A percentile compares a stretch with the other conserved stretches of the same genome.
phyloP scores from a whole-genome alignment of 2,329 filamentous ascomycete species.

The Aspergillus niger region DNA sequence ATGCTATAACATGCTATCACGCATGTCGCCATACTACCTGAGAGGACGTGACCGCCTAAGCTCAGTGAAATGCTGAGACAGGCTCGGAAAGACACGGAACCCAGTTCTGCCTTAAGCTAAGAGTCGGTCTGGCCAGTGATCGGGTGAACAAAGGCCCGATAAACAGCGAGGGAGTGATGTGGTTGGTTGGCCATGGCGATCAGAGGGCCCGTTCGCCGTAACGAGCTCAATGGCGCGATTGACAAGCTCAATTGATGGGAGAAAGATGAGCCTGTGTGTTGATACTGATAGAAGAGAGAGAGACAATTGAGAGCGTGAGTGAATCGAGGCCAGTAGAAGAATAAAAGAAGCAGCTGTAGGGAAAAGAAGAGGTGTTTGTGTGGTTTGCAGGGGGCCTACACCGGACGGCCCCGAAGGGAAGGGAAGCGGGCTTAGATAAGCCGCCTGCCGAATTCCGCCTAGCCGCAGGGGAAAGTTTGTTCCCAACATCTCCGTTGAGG shows the following conservation, averaged over 20 bases:
- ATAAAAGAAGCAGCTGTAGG: background rate
- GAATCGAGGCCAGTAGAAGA: background rate
- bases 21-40: background rate
- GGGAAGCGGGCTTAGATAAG: slow-evolving; percentile 26
- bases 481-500: slow-evolving; percentile 34
- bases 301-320: background rate
- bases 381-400: slow-evolving; percentile 34
- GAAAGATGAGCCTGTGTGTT: background rate
- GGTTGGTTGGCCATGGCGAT: background rate
- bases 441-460: slow-evolving; percentile 25
- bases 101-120: background rate
- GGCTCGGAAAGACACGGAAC: background rate
- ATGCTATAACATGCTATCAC: background rate
- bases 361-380: slow-evolving; percentile 23
- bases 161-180: background rate
- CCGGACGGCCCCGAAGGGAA: slow-evolving; percentile 29
- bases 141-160: background rate
- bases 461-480: slow-evolving; percentile 38
- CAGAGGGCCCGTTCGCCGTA: background rate
- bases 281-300: background rate
- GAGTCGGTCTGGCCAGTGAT: background rate
- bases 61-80: background rate
- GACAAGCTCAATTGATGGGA: background rate
- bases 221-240: background rate
- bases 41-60: background rate